phyloP scores from a whole-genome alignment of 805 yeast genomes.

The Brettanomyces sp. region DNA sequence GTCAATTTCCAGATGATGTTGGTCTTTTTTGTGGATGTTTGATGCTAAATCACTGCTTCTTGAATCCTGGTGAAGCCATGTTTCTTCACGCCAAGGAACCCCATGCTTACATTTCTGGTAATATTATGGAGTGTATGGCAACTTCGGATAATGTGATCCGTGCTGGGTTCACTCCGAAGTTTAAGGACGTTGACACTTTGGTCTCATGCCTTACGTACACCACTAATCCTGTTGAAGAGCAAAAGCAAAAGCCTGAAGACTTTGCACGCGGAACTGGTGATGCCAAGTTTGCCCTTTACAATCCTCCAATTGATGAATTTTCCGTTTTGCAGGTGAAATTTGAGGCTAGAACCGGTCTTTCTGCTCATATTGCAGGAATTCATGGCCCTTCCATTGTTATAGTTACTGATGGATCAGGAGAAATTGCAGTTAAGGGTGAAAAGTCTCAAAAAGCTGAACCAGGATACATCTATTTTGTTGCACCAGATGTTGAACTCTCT shows the following conservation, averaged over 20 bases:
- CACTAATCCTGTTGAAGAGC: constrained; percentile 84
- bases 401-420: constrained; percentile 74
- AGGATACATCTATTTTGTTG: constrained; percentile 80
- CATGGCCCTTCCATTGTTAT: constrained; percentile 86
- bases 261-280: constrained; percentile 57
- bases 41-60: constrained; percentile 76
- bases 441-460: constrained; percentile 40
- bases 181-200: constrained; percentile 86
- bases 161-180: constrained; percentile 99
- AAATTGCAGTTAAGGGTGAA: constrained; percentile 33
- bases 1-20: constrained; percentile 87
- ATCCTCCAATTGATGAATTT: constrained; percentile 97
- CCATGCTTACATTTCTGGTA: constrained; percentile 95
- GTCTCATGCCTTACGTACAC: constrained; percentile 87
- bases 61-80: constrained; percentile 90
- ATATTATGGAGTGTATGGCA: constrained; percentile 99
- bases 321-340: constrained; percentile 81
- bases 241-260: constrained; percentile 65
- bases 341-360: constrained; percentile 33
- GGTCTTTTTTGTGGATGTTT: constrained; percentile 96
- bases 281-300: constrained; percentile 60
- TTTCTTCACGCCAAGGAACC: constrained; percentile 95
- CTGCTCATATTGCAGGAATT: constrained; percentile 49
- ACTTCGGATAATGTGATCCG: constrained; percentile 97
- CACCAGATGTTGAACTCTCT: constrained; percentile 63